Conservation (phyloP, 768 basidiomycete species). For the Tylopilus sp. region DNA sequence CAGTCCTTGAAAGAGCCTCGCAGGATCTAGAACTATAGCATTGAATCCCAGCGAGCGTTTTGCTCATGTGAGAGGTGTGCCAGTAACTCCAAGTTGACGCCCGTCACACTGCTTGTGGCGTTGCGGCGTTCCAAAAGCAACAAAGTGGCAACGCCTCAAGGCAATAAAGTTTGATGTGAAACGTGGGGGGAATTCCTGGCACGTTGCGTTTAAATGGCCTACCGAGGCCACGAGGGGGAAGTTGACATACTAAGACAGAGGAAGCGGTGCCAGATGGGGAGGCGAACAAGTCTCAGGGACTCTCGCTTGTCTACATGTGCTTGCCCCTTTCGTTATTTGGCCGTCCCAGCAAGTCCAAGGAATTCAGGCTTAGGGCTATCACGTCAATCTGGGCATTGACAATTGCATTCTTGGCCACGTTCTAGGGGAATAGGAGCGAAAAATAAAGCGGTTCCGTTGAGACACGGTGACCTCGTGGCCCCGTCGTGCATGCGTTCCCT, state of each 20-base stretch:
- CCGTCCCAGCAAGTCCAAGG: too few species aligned
- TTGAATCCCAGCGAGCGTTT: constrained; percentile 20
- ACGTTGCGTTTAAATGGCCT: constrained; percentile 1
- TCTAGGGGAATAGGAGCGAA: not conserved
- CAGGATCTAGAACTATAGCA: not conserved
- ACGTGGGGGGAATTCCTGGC: not conserved
- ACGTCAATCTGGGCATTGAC: not conserved
- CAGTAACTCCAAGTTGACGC: not conserved
- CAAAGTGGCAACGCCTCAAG: constrained; percentile 23
- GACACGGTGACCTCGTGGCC: not conserved
- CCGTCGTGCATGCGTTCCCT: not conserved
- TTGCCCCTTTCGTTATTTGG: too few species aligned
- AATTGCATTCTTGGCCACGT: not conserved
- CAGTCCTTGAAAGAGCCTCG: not conserved
- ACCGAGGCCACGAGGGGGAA: constrained; percentile 13
- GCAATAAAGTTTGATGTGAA: constrained; percentile 27
- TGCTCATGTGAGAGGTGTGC: constrained; percentile 1
- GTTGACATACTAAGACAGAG: not conserved
- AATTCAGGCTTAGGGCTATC: not conserved
- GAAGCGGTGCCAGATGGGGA: not conserved
- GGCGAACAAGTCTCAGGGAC: too few species aligned
- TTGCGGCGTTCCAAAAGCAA: constrained; percentile 10
- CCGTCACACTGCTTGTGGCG: constrained; percentile 17
- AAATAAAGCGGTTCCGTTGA: not conserved
- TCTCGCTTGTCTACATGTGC: not conserved